A percentile compares a stretch with the other conserved stretches of the same genome.
phyloP scores from a whole-genome alignment of 2,329 filamentous ascomycete genomes.

The Xylariomycetidae sp. region DNA sequence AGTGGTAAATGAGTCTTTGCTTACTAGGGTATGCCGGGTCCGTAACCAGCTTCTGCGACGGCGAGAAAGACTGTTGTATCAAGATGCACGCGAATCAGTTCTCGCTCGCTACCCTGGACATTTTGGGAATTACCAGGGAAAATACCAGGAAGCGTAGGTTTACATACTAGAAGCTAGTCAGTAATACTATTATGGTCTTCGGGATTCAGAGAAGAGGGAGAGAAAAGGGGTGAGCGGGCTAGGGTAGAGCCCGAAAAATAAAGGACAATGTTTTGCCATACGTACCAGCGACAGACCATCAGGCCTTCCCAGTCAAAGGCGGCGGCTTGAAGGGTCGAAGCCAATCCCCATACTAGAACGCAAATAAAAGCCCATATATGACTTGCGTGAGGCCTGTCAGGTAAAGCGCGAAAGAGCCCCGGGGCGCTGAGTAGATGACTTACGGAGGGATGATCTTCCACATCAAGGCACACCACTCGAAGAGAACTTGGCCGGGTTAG shows the following conservation, averaged over 20 bases:
- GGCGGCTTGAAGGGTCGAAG: constrained; percentile 25
- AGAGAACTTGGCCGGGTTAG: constrained; percentile 29
- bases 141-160: too few relatives aligned
- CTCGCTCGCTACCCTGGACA: too few relatives aligned
- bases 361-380: constrained; percentile 24
- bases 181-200: too few relatives aligned
- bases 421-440: not conserved
- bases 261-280: too few relatives aligned
- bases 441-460: constrained; percentile 38
- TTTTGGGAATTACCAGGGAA: too few relatives aligned
- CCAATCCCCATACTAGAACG: constrained; percentile 25
- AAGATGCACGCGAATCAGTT: too few relatives aligned
- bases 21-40: constrained; percentile 29
- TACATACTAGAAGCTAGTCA: too few relatives aligned
- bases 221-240: too few relatives aligned
- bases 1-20: too few relatives aligned
- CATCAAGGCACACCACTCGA: constrained; percentile 37
- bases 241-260: too few relatives aligned
- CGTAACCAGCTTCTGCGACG: constrained; percentile 26
- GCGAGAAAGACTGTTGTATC: too few relatives aligned
- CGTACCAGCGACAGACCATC: constrained; percentile 27
- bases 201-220: too few relatives aligned
- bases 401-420: not conserved
- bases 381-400: constrained; percentile 7
- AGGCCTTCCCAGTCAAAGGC: constrained; percentile 26